These are phyloP conservation scores for Penicillium palitans DNA, from an alignment of 2,329 filamentous ascomycete genomes.

Conservation along the genomic window DNA sequence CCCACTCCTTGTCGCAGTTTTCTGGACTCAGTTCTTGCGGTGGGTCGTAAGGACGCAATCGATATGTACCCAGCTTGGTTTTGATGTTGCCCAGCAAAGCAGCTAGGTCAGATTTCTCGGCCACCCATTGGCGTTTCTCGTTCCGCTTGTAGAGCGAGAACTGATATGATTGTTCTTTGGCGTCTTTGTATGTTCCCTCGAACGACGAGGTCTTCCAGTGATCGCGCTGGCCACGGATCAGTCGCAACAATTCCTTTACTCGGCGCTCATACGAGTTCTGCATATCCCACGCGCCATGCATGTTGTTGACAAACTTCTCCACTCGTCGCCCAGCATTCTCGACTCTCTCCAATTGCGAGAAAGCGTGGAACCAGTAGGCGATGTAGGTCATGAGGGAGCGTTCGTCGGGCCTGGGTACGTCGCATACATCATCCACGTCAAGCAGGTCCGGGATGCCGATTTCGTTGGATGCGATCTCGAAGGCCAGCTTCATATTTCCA, in stretches of 20 bases:
- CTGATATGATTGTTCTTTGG: conserved; percentile 77
- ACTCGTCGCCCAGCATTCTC: conserved; percentile 95
- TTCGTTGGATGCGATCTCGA: conserved; percentile 92
- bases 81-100: conserved; percentile 97
- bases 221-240: conserved; percentile 71
- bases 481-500: conserved; percentile 97
- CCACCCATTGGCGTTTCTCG: conserved; percentile 92
- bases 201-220: conserved; percentile 79
- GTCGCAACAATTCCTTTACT: conserved; percentile 77
- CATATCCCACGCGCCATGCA: conserved; percentile 99
- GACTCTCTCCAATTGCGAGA: conserved; percentile 97
- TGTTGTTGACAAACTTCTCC: conserved; percentile 97
- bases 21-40: conserved; percentile 80
- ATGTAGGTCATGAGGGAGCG: conserved; percentile 99
- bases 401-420: conserved; percentile 94
- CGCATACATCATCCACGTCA: conserved; percentile 97
- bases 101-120: conserved; percentile 93
- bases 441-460: conserved; percentile 95
- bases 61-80: conserved; percentile 95
- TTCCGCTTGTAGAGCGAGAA: conserved; percentile 90
- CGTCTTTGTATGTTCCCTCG: conserved; percentile 87
- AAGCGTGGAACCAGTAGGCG: conserved; percentile 99
- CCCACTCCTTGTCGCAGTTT: conserved; percentile 80
- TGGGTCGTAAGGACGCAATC: conserved; percentile 85
- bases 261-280: conserved; percentile 91